phyloP scores from a whole-genome alignment of 2,329 filamentous ascomycete species.

The Rhexocercosporidium sp. region DNA sequence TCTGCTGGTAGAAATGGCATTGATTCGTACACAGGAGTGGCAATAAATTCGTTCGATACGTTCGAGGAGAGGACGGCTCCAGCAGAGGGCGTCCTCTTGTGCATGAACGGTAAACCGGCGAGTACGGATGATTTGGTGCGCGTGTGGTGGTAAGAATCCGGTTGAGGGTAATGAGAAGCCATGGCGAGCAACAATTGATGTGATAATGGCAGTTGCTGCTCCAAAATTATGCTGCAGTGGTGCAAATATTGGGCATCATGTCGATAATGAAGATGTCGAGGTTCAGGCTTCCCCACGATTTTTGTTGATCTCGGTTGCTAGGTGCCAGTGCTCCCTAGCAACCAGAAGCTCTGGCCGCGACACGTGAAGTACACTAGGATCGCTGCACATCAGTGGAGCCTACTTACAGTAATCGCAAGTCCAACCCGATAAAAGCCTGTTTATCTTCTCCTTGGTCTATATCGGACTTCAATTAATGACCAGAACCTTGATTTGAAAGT shows the following conservation, averaged over 20 bases:
- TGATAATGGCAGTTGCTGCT: constrained; percentile 13
- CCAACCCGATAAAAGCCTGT: not conserved
- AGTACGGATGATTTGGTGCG: constrained; percentile 42
- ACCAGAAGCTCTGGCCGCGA: not conserved
- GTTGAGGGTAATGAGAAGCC: constrained; percentile 36
- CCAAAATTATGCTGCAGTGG: constrained; percentile 29
- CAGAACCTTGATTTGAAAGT: not conserved
- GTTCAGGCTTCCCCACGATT: constrained; percentile 6
- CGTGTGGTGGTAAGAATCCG: constrained; percentile 37
- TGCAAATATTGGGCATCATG: constrained; percentile 28
- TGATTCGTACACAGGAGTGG: constrained; percentile 31
- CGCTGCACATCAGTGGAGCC: constrained; percentile 8
- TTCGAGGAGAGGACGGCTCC: constrained; percentile 35
- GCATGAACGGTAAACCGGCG: constrained; percentile 40
- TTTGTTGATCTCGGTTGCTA: constrained; percentile 19
- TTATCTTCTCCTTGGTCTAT: constrained; percentile 1
- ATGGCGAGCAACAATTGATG: constrained; percentile 35
- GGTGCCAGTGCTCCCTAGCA: not conserved
- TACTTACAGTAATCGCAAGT: not conserved
- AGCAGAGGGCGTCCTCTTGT: constrained; percentile 40
- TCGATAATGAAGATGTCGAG: constrained; percentile 20
- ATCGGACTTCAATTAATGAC: not conserved
- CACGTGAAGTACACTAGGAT: not conserved
- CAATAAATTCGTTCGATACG: constrained; percentile 29
- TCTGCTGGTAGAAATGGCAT: constrained; percentile 46